Evolutionary conservation across 2,329 filamentous ascomycete genomes (phyloP).

Genomic region (Pseudovirgaria hyperparasitica): DNA sequence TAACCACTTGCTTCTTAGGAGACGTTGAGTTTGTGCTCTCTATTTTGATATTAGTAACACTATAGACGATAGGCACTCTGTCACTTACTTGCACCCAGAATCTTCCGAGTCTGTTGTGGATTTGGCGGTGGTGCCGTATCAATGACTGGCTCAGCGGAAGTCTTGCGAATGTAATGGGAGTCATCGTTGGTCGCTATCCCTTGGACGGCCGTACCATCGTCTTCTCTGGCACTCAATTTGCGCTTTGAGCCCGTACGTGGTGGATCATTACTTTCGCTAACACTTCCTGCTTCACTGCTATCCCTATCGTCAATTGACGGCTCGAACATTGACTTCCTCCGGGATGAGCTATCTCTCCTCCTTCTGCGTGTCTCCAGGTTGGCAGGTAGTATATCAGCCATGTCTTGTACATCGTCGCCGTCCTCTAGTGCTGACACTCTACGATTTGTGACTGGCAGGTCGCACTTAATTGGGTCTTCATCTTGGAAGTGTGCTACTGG

Average conservation of each 20-base stretch:
- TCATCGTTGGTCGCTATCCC: slow-evolving; percentile 20
- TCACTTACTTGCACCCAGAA: no score
- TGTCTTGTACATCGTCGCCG: slow-evolving; percentile 20
- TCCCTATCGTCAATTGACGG: slow-evolving; percentile 24
- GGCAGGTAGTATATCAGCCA: slow-evolving; percentile 25
- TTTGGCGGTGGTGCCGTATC: no score
- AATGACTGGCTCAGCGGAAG: slow-evolving; percentile 10
- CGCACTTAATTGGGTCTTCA: slow-evolving; percentile 34
- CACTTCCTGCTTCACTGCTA: slow-evolving; percentile 13
- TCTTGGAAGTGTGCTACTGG: slow-evolving; percentile 40
- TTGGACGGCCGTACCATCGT: slow-evolving; percentile 26
- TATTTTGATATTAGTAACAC: slow-evolving; percentile 3
- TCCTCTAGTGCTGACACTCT: slow-evolving; percentile 8
- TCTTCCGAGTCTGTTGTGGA: no score
- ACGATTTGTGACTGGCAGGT: slow-evolving; percentile 15
- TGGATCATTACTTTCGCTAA: slow-evolving; percentile 9
- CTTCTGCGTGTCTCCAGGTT: slow-evolving; percentile 41
- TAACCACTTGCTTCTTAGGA: slow-evolving; percentile 7
- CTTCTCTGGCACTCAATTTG: slow-evolving; percentile 42
- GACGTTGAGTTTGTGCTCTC: slow-evolving; percentile 1
- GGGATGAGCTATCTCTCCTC: slow-evolving; percentile 35
- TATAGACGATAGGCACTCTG: no score
- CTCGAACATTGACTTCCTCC: slow-evolving; percentile 30
- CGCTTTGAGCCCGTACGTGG: slow-evolving; percentile 41
- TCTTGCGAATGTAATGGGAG: slow-evolving; percentile 35